Base-by-base conservation (phyloP, 768 basidiomycete genomes). In the Collybia sp. region DNA sequence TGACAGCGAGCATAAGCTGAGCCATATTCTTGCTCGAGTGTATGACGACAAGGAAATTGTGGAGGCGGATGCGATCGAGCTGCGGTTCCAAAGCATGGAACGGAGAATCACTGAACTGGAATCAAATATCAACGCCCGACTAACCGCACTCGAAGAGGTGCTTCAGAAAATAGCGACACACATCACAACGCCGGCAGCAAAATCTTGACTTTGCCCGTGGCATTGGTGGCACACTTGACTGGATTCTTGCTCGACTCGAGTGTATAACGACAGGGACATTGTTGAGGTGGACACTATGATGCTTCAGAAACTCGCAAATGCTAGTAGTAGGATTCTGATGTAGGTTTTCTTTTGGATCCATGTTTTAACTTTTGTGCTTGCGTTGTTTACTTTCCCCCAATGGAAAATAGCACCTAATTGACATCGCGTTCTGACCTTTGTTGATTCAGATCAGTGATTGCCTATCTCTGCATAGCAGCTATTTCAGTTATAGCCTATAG, bases 11-110 rank as follows among this genome's bases (percentile, higher is more conserved):
- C 61, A 61, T 35, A 48, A 45, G 31, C 43, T 43, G 32, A 52
- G 52, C 6, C 66, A 68, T 51, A 52, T 64, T n/a, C 51, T 64
- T 3, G 56, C 65, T 32, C 50, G 59, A 15, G 52, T 68, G 16
- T 60, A 52, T 30, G 59, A 64, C 31, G 53, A 43, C 18, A 40
- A 57, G 17, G 41, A 56, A 16, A 43, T 47, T 12, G 53, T 52
- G 15, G 47, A 53, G 43, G 42, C 50, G 18, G 55, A 53, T 30
- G 56, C 57, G 6, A 50, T 58, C 1, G 59, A 66, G 39, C 62
- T 65, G 12, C 55, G 54, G 31, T 48, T 63, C 16, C 43, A 50
- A 3, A 54, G 58, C 20, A 58, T 68, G 0, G 64, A 67, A 31
- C 61, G 59, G 44, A 59, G 62, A 8, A 45, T 69, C 18, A 44